Percentiles rank a stretch among this genome's conserved stretches.
Conservation (phyloP, 306 rosid genomes). For the Notholithocarpus densiflorus region DNA sequence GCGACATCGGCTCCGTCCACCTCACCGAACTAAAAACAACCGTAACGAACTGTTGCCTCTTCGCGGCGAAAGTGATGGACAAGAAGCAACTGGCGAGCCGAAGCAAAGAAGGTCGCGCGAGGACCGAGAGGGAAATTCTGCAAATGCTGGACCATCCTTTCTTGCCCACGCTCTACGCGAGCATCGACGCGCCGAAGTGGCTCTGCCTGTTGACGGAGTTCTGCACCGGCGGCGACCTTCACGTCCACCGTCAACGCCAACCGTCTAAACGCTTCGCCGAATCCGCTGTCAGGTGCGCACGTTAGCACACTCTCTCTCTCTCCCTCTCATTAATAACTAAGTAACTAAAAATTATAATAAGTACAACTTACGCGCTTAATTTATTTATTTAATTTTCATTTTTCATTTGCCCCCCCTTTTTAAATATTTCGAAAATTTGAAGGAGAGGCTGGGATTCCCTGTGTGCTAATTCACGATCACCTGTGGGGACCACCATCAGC, state of each 20-base stretch:
- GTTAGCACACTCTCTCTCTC: not conserved
- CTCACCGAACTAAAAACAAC: constrained; percentile 48
- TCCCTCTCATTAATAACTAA: no score
- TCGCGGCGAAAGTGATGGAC: constrained; percentile 86
- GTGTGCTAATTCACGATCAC: not conserved
- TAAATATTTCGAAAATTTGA: not conserved
- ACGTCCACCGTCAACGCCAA: constrained; percentile 81
- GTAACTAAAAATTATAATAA: no score
- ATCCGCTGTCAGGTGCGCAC: constrained; percentile 73
- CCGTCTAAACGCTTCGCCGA: constrained; percentile 62
- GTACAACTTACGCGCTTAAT: no score
- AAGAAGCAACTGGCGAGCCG: constrained; percentile 68
- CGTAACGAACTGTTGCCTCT: constrained; percentile 18
- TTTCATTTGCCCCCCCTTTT: not conserved
- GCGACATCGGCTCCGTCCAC: constrained; percentile 80
- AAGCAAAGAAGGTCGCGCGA: constrained; percentile 78
- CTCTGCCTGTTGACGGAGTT: constrained; percentile 73
- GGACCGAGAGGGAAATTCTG: constrained; percentile 70
- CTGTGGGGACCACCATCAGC: constrained; percentile 8
- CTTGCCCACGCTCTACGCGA: constrained; percentile 71
- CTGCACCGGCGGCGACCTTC: constrained; percentile 89
- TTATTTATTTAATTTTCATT: not conserved
- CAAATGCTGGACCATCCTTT: constrained; percentile 71
- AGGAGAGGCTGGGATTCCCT: constrained; percentile 6
- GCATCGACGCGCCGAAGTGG: constrained; percentile 66